Base-by-base conservation (phyloP, 345 rosid species). In the Populus simonii region DNA sequence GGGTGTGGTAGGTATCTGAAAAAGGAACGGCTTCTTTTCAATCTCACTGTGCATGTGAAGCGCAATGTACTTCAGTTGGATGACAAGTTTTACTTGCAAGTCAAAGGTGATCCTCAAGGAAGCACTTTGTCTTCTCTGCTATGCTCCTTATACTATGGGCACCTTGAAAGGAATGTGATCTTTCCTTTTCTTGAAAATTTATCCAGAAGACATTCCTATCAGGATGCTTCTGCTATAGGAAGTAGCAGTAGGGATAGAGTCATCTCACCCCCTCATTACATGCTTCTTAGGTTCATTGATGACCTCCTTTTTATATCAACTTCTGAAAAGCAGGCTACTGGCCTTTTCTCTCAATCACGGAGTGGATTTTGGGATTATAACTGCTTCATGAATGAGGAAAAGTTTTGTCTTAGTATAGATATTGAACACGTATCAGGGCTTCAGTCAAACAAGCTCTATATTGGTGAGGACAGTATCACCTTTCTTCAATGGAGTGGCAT, bases 401-500 rank as follows among this genome's bases (percentile, higher is more conserved):
- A 94, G 23, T 92, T 80, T 92, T 80, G 89, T 84, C 71, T 84
- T 69, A 94, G 85, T 88, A 93, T 94, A 74, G 88, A 87, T 76
- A 74, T 73, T 80, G 90, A 83, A 78, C 70, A 66, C 55, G 74
- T 72, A 61, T 71, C 84, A 17, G 61, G 70, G 70, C 73, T 75
- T 77, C 84, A 82, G 35, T 84, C 88, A n/a, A 89, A 79, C 10
- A 88, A 83, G 80, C 73, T 78, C 74, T 85, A 80, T 78, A 84
- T 85, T 75, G 88, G 88, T 81, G 88, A 81, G 55, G 89, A 86
- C 85, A 91, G 89, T 49, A 81, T 81, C 59, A 73, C 84, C 71
- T 94, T 92, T 78, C 68, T 90, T 73, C 87, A 82, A 53, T 94
- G 99, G 99, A 90, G 94, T 76, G 98, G 98, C 59, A 86, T 93